These are phyloP conservation scores for Neoscytalidium dimidiatum DNA, from an alignment of 2,329 filamentous ascomycete species.

Conservation along the genomic window DNA sequence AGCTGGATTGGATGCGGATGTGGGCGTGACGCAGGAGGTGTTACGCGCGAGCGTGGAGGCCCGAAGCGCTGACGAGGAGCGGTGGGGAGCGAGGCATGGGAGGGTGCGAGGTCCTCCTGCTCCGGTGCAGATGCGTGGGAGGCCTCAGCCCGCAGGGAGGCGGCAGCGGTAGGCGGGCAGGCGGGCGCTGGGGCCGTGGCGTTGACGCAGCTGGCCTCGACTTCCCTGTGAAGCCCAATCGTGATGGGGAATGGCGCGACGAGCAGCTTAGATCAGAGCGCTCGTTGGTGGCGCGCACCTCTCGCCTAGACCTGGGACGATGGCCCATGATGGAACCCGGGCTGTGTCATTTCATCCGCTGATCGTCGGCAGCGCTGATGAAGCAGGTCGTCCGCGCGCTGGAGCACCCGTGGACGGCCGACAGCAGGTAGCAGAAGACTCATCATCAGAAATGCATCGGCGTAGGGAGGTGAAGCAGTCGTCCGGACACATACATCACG, in stretches of 20 bases:
- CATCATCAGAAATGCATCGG: too few relatives aligned
- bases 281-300: slow-evolving; percentile 7
- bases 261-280: slow-evolving; percentile 13
- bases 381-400: background rate
- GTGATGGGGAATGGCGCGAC: slow-evolving; percentile 2
- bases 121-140: slow-evolving; percentile 5
- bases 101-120: slow-evolving; percentile 4
- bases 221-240: slow-evolving; percentile 10
- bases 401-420: too few relatives aligned
- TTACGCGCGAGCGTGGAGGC: slow-evolving; percentile 2
- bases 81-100: slow-evolving; percentile 2
- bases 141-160: slow-evolving; percentile 1
- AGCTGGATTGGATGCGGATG: slow-evolving; percentile 4
- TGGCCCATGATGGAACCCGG: slow-evolving; percentile 4
- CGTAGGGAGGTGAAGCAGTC: too few relatives aligned
- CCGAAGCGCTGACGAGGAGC: slow-evolving; percentile 4
- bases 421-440: too few relatives aligned
- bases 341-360: slow-evolving; percentile 13
- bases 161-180: too few relatives aligned
- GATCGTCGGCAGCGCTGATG: slow-evolving; percentile 6
- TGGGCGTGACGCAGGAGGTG: slow-evolving; percentile 8
- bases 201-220: slow-evolving; percentile 17
- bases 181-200: slow-evolving; percentile 1
- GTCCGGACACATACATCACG: too few relatives aligned
- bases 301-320: slow-evolving; percentile 5